Conservation (phyloP, 2,329 filamentous ascomycete genomes). For the Fusarium illudens region DNA sequence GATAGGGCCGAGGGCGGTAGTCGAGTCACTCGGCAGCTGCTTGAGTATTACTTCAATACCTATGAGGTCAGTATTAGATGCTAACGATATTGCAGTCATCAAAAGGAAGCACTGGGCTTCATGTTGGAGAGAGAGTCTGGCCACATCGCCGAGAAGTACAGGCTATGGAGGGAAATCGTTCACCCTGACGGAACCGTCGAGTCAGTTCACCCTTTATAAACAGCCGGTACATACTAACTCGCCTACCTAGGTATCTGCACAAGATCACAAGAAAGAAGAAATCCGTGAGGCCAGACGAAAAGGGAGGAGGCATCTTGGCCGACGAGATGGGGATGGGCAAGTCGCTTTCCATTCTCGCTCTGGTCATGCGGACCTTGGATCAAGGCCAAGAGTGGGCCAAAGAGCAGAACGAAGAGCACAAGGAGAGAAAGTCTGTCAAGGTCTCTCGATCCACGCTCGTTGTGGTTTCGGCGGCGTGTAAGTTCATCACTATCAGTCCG, state of each 20-base stretch:
- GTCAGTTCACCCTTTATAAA: not conserved
- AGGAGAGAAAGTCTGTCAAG: conserved; percentile 17
- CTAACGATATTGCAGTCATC: conserved; percentile 45
- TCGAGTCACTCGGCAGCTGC: conserved; percentile 13
- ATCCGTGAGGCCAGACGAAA: conserved; percentile 41
- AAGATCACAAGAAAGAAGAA: conserved; percentile 51
- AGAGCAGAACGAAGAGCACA: conserved; percentile 26
- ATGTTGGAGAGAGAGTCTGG: conserved; percentile 52
- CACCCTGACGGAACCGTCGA: conserved; percentile 42
- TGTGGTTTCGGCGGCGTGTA: conserved; percentile 54
- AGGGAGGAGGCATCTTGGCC: conserved; percentile 60
- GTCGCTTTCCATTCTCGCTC: conserved; percentile 60
- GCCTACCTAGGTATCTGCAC: conserved; percentile 47
- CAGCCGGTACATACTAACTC: not conserved
- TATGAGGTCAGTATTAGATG: rapidly evolving
- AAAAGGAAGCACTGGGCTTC: conserved; percentile 49
- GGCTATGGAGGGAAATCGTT: conserved; percentile 45
- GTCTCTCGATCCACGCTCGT: conserved; percentile 54
- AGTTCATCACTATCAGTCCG: conserved; percentile 19
- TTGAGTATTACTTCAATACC: conserved; percentile 29
- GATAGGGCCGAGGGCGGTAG: not conserved
- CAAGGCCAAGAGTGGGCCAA: conserved; percentile 49
- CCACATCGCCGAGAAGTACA: conserved; percentile 40
- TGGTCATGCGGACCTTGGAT: conserved; percentile 54
- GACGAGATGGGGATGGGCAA: conserved; percentile 72